Base-by-base conservation (phyloP, 2,329 filamentous ascomycete species). In the Diaporthe capsici region DNA sequence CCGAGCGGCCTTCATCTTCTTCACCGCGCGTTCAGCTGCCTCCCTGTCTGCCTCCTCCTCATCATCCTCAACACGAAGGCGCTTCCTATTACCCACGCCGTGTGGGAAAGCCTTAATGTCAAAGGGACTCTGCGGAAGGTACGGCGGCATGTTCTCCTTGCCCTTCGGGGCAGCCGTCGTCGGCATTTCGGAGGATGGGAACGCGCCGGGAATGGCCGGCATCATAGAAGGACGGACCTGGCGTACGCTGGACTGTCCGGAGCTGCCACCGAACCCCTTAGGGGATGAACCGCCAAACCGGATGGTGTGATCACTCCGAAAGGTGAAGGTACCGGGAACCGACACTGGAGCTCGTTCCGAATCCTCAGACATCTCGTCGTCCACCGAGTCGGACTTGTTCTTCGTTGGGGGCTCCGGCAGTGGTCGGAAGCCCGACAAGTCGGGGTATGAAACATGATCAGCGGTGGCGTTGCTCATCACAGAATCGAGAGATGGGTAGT, bases 71-170 rank as follows among this genome's bases (percentile, higher is more conserved):
- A 88, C 87, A n/a, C 91, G 87, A 79, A 89, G 87, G 37, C 92
- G 89, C 84, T 92, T 93, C 86, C 93, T 93, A 84, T 91, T 93
- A 10, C 86, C 83, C 84, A 93, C 89, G 25, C 92, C 92, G 78
- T 93, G 92, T 4, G 90, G 87, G 51, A 91, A 87, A 53, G 87
- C 87, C n/a, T 82, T 76, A 7, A 73, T 44, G 39, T 76, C 80
- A 70, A 88, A 86, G 34, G 79, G 79, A 6, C 80, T 78, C 68
- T 76, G 70, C 31, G 71, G 73, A 7, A 42, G 39, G n/a, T 75
- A 79, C 28, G 78, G 88, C 2, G 84, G 84, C 60, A 85, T 83
- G 79, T 92, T 92, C 80, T 91, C 90, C 83, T 91, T 91, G 82
- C 76, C 76, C 17, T 91, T 87, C 15, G 84, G 84, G 73, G 85